Conservation (phyloP, 169 alveolate genomes). For the Neospora caninum region DNA sequence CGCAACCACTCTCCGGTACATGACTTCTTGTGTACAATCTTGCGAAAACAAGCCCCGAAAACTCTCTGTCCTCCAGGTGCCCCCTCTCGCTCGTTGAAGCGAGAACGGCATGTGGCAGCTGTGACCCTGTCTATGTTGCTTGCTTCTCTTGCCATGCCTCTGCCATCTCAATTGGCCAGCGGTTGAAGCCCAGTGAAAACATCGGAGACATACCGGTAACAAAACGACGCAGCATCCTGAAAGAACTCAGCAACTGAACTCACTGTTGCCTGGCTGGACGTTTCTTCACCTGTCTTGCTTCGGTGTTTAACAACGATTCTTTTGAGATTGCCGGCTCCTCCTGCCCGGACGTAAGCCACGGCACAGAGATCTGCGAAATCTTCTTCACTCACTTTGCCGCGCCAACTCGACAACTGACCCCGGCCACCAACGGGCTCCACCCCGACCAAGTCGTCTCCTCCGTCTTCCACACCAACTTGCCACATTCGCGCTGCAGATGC, state of each 20-base stretch:
- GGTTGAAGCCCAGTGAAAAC: not conserved
- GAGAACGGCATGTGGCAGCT: too few relatives aligned
- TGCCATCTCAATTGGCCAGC: not conserved
- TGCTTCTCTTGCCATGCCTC: not conserved
- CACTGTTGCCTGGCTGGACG: not conserved
- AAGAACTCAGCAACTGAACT: slow-evolving; percentile 20
- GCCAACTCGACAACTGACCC: not conserved
- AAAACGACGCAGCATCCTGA: slow-evolving; percentile 37
- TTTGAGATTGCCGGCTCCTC: slow-evolving; percentile 37
- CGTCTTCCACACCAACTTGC: not conserved
- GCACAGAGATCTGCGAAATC: slow-evolving; percentile 35
- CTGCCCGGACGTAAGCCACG: slow-evolving; percentile 48
- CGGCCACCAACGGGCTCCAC: slow-evolving; percentile 50
- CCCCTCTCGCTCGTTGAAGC: too few relatives aligned
- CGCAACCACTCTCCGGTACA: too few relatives aligned
- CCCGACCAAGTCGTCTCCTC: not conserved
- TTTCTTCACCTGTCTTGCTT: not conserved
- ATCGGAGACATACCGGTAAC: slow-evolving; percentile 37
- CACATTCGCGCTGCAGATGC: not conserved
- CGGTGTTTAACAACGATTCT: slow-evolving; percentile 35
- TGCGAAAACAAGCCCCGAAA: too few relatives aligned
- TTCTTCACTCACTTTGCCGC: slow-evolving; percentile 40
- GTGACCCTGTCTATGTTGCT: too few relatives aligned
- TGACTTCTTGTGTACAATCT: too few relatives aligned
- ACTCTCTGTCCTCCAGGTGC: too few relatives aligned